Evolutionary conservation across 345 rosid genomes (phyloP).

Genomic region (Hibiscus trionum): DNA sequence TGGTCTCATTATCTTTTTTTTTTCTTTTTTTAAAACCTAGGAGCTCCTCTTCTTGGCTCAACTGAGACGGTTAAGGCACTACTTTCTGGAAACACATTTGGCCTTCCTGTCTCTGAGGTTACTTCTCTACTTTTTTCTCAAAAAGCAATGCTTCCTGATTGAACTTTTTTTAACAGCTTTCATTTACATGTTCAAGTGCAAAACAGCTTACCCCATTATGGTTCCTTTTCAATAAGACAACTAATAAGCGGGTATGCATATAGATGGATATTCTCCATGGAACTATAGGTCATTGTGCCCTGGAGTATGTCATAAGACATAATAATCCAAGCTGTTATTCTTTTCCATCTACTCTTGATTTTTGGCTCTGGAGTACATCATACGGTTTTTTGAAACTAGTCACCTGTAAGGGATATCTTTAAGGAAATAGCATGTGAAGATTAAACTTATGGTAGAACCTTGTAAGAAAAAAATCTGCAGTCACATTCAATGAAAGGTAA

Average conservation of each 20-base stretch:
- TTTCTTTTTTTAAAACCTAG: slow-evolving; percentile 27
- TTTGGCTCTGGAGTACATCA: neutral
- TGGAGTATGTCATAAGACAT: neutral
- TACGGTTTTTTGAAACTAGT: neutral
- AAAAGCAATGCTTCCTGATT: neutral
- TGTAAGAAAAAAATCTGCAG: neutral
- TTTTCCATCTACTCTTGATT: neutral
- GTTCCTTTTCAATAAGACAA: slow-evolving; percentile 2
- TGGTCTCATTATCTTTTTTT: slow-evolving; percentile 6
- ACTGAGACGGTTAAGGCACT: slow-evolving; percentile 65
- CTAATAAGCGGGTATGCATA: neutral
- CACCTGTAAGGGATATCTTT: neutral
- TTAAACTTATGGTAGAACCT: neutral
- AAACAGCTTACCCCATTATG: neutral
- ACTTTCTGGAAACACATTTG: slow-evolving; percentile 80
- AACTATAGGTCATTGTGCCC: neutral
- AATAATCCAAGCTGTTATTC: neutral
- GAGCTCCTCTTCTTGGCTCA: slow-evolving; percentile 97
- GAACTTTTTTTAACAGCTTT: neutral
- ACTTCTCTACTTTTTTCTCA: slow-evolving; percentile 14
- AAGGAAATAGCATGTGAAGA: neutral
- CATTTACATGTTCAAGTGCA: neutral
- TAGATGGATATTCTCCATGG: neutral
- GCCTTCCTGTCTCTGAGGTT: slow-evolving; percentile 97
- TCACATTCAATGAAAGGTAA: neutral